A percentile compares a stretch with the other conserved stretches of the same genome.
Conservation (phyloP, 2,329 filamentous ascomycete genomes). For the Fusarium fracticaudum region DNA sequence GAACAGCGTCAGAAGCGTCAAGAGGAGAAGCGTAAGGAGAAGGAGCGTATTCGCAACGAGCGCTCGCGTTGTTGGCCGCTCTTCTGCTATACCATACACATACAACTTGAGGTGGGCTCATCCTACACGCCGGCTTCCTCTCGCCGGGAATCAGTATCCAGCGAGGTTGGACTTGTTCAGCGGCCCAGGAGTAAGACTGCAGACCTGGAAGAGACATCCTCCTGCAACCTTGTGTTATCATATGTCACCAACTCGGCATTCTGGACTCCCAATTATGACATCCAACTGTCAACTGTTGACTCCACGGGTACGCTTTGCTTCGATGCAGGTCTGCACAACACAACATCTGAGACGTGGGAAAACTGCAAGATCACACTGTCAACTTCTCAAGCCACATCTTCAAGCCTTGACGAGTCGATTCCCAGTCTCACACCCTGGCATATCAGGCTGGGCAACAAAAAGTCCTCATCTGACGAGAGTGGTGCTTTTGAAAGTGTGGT, state of each 20-base stretch:
- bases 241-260: slow-evolving; percentile 67
- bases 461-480: slow-evolving; percentile 9
- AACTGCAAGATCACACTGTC: slow-evolving; percentile 69
- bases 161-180: slow-evolving; percentile 61
- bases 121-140: slow-evolving; percentile 56
- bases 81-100: slow-evolving; percentile 58
- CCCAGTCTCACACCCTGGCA: slow-evolving; percentile 67
- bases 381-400: slow-evolving; percentile 69
- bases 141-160: slow-evolving; percentile 60
- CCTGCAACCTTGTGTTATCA: slow-evolving; percentile 62
- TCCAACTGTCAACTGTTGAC: slow-evolving; percentile 66
- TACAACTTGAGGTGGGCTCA: slow-evolving; percentile 58
- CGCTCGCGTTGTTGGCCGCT: slow-evolving; percentile 60
- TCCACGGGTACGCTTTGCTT: slow-evolving; percentile 66
- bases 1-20: slow-evolving; percentile 49
- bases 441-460: slow-evolving; percentile 57
- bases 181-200: slow-evolving; percentile 48
- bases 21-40: slow-evolving; percentile 54
- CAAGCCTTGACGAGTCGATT: slow-evolving; percentile 63
- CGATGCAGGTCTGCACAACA: slow-evolving; percentile 70
- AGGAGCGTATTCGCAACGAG: slow-evolving; percentile 54
- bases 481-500: slow-evolving; percentile 52
- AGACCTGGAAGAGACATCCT: slow-evolving; percentile 21
- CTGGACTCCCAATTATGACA: slow-evolving; percentile 71
- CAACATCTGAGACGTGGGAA: slow-evolving; percentile 70